Percentiles rank a stretch among this genome's conserved stretches.
phyloP scores from a whole-genome alignment of 306 rosid species.

The Astragalus membranaceus region DNA sequence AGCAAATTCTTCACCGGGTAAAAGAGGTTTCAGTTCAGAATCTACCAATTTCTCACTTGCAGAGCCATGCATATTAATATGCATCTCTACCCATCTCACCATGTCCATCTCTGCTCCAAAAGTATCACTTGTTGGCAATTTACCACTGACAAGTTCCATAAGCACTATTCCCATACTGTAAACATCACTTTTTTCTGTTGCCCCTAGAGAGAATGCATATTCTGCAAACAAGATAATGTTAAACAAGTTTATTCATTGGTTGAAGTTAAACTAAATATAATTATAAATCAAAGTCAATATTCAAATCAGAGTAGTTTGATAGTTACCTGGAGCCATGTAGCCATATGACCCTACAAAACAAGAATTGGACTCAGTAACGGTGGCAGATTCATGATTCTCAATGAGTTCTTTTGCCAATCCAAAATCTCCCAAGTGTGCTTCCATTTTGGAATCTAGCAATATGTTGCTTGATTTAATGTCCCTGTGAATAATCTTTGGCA shows the following conservation, averaged over 20 bases:
- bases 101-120: conserved; percentile 84
- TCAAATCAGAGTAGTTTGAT: neutral
- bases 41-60: conserved; percentile 56
- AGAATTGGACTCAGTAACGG: conserved; percentile 60
- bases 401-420: conserved; percentile 71
- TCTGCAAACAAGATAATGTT: conserved; percentile 34
- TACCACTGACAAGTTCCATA: conserved; percentile 91
- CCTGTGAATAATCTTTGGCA: conserved; percentile 78
- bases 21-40: conserved; percentile 52
- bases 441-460: conserved; percentile 78
- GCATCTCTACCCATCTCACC: conserved; percentile 91
- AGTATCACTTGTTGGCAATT: conserved; percentile 60
- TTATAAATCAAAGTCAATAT: neutral
- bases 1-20: conserved; percentile 51
- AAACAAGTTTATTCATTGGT: neutral
- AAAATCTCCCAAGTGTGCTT: conserved; percentile 93
- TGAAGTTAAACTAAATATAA: neutral
- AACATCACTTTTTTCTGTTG: conserved; percentile 87
- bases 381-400: conserved; percentile 57
- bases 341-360: conserved; percentile 92
- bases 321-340: conserved; percentile 89
- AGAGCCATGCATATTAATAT: conserved; percentile 38
- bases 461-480: conserved; percentile 86
- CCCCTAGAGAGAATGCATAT: conserved; percentile 74
- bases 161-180: conserved; percentile 94